phyloP scores from a whole-genome alignment of 148 eudicot species.

The Rhododendron molle region DNA sequence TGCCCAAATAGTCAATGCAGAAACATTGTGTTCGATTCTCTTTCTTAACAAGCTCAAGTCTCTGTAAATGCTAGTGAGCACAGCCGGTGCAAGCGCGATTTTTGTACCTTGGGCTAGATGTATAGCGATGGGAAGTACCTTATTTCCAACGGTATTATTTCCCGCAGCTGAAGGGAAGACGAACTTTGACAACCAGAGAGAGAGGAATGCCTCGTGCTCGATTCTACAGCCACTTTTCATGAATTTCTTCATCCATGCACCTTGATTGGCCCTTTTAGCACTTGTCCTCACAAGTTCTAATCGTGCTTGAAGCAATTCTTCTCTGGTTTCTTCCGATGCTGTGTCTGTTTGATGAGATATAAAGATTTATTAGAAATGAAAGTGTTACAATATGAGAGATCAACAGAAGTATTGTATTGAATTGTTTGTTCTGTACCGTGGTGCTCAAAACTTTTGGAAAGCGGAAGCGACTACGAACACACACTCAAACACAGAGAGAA shows the following conservation, averaged over 20 bases:
- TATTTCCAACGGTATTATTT: not conserved
- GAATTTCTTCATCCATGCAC: not conserved
- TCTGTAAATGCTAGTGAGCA: constrained; percentile 13
- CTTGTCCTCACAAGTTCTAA: not conserved
- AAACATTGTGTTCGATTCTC: not conserved
- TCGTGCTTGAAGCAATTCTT: not conserved
- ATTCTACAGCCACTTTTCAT: not conserved
- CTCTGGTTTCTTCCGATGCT: not conserved
- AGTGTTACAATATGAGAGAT: no score
- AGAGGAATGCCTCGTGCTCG: constrained; percentile 52
- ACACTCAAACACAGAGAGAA: no score
- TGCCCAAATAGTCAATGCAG: not conserved
- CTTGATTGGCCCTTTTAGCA: not conserved
- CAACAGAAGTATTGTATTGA: no score
- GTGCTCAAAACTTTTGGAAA: no score
- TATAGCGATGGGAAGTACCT: constrained; percentile 2
- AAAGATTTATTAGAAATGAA: no score
- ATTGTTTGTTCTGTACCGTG: no score
- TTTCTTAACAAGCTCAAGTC: constrained; percentile 5
- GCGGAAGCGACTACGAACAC: no score
- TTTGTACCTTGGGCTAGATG: constrained; percentile 8
- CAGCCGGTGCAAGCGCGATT: constrained; percentile 13
- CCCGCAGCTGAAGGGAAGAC: constrained; percentile 17
- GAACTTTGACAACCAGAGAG: constrained; percentile 40
- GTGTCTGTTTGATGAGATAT: not conserved